Conservation (phyloP, 352 stramenopile species). For the Phytophthora multivora region DNA sequence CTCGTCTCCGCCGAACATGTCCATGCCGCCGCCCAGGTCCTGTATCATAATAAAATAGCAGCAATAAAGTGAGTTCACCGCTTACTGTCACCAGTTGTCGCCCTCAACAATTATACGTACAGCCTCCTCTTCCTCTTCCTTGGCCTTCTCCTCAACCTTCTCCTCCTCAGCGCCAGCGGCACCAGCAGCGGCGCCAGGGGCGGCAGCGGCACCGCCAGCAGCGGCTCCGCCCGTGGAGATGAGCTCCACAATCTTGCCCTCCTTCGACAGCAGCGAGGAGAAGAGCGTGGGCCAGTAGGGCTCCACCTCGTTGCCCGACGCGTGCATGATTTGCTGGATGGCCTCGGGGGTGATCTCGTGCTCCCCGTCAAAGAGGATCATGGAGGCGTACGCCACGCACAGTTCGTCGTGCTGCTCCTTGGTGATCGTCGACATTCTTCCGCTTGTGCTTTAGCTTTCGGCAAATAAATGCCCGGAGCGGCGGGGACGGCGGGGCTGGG, state of each 20-base stretch:
- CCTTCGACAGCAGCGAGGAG: conserved; percentile 71
- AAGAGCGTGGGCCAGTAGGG: conserved; percentile 87
- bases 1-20: conserved; percentile 67
- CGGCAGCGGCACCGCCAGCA: conserved; percentile 43
- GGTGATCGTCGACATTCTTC: conserved; percentile 75
- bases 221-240: conserved; percentile 74
- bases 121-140: conserved; percentile 72
- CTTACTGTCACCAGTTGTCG: not conserved
- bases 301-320: conserved; percentile 86
- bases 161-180: conserved; percentile 43
- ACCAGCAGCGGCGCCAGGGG: conserved; percentile 43
- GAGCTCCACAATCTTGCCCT: conserved; percentile 78
- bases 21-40: conserved; percentile 71
- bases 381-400: conserved; percentile 80
- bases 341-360: conserved; percentile 82
- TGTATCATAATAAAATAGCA: conserved; percentile 16
- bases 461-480: conserved; percentile 44
- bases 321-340: conserved; percentile 64
- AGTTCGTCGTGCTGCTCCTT: conserved; percentile 90
- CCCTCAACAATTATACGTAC: conserved; percentile 33
- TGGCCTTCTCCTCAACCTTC: conserved; percentile 59
- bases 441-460: conserved; percentile 51
- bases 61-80: conserved; percentile 13
- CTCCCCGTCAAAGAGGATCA: conserved; percentile 87
- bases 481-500: conserved; percentile 1